Percentiles rank a stretch among this genome's conserved stretches.
These are phyloP conservation scores for Plasmodium gaboni DNA, from an alignment of 169 alveolate genomes.

Conservation along the genomic window DNA sequence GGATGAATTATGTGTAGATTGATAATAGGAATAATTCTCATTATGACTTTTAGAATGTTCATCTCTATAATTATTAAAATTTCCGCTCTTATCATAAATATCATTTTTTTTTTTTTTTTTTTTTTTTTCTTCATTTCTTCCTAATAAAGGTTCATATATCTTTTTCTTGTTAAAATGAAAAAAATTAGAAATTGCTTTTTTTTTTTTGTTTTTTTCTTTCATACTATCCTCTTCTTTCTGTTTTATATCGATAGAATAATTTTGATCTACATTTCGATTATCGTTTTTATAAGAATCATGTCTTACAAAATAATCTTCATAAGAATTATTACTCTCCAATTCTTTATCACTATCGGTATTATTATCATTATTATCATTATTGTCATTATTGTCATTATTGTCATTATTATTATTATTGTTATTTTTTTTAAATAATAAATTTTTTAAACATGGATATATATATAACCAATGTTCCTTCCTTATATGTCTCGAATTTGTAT, in stretches of 20 bases:
- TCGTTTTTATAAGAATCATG: too few relatives aligned
- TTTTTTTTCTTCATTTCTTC: neutral
- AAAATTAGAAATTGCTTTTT: constrained; percentile 27
- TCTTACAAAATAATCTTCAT: constrained; percentile 5
- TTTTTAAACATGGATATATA: constrained; percentile 58
- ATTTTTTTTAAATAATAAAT: neutral
- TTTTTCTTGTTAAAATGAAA: constrained; percentile 39
- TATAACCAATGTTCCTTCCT: constrained; percentile 47
- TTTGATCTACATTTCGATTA: too few relatives aligned
- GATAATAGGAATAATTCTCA: too few relatives aligned
- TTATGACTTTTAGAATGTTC: neutral
- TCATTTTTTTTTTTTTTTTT: neutral
- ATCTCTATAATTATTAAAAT: neutral
- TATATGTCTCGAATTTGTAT: constrained; percentile 17
- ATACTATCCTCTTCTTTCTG: neutral
- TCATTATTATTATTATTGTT: neutral
- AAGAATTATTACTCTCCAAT: constrained; percentile 3
- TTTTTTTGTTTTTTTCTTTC: constrained; percentile 3
- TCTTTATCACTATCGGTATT: neutral
- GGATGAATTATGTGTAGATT: too few relatives aligned
- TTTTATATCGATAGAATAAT: neutral
- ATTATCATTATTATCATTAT: neutral
- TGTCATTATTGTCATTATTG: neutral
- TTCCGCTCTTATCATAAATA: neutral
- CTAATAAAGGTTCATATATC: constrained; percentile 60